These are phyloP conservation scores for Venustampulla echinocandica DNA, from an alignment of 495 filamentous ascomycete genomes.

Conservation along the genomic window DNA sequence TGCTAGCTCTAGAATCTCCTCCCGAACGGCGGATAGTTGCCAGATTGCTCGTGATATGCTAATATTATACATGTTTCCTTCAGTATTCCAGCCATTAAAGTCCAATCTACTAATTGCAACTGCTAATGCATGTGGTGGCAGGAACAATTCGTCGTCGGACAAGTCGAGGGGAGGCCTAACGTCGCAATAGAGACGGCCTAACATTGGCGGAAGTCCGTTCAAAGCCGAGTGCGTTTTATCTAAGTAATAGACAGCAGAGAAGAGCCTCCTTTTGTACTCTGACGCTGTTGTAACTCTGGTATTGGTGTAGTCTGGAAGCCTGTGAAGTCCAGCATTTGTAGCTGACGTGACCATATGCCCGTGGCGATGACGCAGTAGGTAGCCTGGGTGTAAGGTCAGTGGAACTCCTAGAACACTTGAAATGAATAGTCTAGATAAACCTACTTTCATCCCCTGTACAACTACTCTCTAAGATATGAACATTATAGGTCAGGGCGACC, in stretches of 20 bases:
- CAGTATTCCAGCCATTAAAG: slow-evolving; percentile 16
- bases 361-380: slow-evolving; percentile 11
- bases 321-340: slow-evolving; percentile 18
- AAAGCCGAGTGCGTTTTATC: slow-evolving; percentile 18
- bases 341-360: slow-evolving; percentile 15
- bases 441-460: slow-evolving; percentile 12
- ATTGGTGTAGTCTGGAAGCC: slow-evolving; percentile 11
- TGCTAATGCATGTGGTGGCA: slow-evolving; percentile 5
- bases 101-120: slow-evolving; percentile 10
- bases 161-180: slow-evolving; percentile 17
- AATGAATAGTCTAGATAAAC: background rate
- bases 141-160: slow-evolving; percentile 5
- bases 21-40: slow-evolving; percentile 9
- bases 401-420: background rate
- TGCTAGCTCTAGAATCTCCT: slow-evolving; percentile 22
- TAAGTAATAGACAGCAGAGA: slow-evolving; percentile 11
- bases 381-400: slow-evolving; percentile 6
- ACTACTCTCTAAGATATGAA: slow-evolving; percentile 3
- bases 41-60: slow-evolving; percentile 9
- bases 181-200: slow-evolving; percentile 15
- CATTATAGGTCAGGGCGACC: background rate
- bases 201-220: slow-evolving; percentile 16
- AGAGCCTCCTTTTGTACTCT: slow-evolving; percentile 15
- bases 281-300: slow-evolving; percentile 14
- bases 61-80: background rate